Evolutionary conservation across 768 basidiomycete genomes (phyloP).

Genomic region (Mycena indigotica): DNA sequence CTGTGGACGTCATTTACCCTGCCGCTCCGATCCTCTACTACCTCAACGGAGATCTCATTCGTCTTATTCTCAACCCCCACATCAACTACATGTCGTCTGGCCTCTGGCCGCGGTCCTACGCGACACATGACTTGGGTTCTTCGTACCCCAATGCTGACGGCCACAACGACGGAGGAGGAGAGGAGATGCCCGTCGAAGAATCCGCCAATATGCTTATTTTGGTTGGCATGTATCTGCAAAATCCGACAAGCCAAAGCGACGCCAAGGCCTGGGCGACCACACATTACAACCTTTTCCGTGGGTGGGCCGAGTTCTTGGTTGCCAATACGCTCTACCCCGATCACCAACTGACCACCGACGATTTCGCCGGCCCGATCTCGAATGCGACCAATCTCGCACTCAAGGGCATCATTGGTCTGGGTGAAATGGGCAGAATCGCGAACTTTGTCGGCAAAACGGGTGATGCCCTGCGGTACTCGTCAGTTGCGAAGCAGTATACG

Average conservation of each 20-base stretch:
- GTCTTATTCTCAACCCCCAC: conserved; percentile 35
- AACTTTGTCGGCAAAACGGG: conserved; percentile 27
- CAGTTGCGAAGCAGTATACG: neutral
- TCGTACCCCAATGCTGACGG: conserved; percentile 41
- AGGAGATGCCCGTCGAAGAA: conserved; percentile 39
- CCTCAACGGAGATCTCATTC: neutral
- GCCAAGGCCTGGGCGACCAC: neutral
- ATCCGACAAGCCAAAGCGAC: neutral
- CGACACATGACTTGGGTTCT: conserved; percentile 41
- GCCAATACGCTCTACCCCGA: conserved; percentile 33
- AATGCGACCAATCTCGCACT: conserved; percentile 55
- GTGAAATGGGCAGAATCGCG: conserved; percentile 47
- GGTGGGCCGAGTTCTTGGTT: conserved; percentile 48
- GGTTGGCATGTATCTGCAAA: conserved; percentile 15
- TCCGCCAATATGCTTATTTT: conserved; percentile 56
- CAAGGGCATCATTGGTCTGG: conserved; percentile 51
- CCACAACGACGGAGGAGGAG: conserved; percentile 43
- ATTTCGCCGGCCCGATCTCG: conserved; percentile 35
- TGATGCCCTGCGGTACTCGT: neutral
- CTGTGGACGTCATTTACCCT: neutral
- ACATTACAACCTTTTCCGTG: conserved; percentile 40
- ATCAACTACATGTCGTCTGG: conserved; percentile 50
- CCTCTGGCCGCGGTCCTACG: conserved; percentile 46
- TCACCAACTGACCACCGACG: conserved; percentile 30
- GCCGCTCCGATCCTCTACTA: neutral